Evolutionary conservation across 306 rosid genomes (phyloP).

Genomic region (Heteromeles arbutifolia): DNA sequence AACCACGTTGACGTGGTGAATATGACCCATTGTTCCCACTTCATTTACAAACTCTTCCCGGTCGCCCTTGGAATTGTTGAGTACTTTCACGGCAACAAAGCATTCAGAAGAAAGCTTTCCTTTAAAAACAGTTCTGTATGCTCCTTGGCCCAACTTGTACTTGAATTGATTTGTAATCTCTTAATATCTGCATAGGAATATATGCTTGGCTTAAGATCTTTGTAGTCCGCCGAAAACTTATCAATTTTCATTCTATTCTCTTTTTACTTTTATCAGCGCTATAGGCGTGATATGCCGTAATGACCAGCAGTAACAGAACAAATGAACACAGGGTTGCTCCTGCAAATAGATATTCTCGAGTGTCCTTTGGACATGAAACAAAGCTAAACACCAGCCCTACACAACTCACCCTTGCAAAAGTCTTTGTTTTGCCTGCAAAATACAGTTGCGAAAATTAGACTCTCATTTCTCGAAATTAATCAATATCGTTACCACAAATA

Average conservation of each 20-base stretch:
- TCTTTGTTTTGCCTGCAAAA: constrained; percentile 12
- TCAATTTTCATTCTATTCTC: constrained; percentile 15
- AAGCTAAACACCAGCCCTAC: background rate
- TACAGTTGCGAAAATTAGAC: background rate
- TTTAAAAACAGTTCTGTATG: constrained; percentile 27
- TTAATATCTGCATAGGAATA: constrained; percentile 32
- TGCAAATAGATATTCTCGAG: background rate
- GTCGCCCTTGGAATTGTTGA: background rate
- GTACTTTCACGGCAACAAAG: background rate
- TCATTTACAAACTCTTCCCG: constrained; percentile 7
- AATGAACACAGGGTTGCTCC: constrained; percentile 17
- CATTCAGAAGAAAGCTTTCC: constrained; percentile 17
- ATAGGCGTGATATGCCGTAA: constrained; percentile 5
- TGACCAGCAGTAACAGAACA: background rate
- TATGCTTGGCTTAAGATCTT: constrained; percentile 29
- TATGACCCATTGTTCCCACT: constrained; percentile 25
- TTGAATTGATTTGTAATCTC: constrained; percentile 22
- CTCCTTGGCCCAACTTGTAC: constrained; percentile 28
- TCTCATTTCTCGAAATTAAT: background rate
- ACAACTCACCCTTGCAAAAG: constrained; percentile 24
- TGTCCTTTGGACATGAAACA: background rate
- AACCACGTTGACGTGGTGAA: constrained; percentile 24
- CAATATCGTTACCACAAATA: too few relatives aligned
- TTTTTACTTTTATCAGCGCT: background rate
- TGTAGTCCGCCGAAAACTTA: constrained; percentile 34